Evolutionary conservation across 805 yeast species (phyloP).

Genomic region (Hagleromyces aurorensis): DNA sequence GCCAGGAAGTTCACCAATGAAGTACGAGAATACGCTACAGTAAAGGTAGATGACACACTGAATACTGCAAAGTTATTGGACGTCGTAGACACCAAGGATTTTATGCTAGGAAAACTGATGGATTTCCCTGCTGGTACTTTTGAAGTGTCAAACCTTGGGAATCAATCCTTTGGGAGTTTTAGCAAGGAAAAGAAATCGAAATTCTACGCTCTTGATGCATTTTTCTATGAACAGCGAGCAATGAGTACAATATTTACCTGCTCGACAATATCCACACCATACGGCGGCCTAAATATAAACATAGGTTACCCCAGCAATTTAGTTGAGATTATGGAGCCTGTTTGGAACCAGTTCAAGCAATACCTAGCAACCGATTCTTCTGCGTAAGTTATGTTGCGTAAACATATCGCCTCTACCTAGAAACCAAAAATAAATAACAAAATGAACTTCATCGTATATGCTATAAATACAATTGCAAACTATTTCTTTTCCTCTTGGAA

Average conservation of each 20-base stretch:
- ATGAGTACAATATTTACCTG: slow-evolving; percentile 19
- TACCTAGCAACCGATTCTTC: background rate
- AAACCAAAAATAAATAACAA: too few relatives aligned
- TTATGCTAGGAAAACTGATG: slow-evolving; percentile 13
- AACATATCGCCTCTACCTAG: too few relatives aligned
- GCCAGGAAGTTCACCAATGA: slow-evolving; percentile 9
- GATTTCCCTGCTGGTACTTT: slow-evolving; percentile 19
- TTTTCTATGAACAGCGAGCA: slow-evolving; percentile 26
- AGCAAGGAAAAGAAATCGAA: slow-evolving; percentile 2
- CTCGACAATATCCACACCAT: slow-evolving; percentile 16
- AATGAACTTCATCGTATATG: too few relatives aligned
- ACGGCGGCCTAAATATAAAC: slow-evolving; percentile 22
- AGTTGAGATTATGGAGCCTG: too few relatives aligned
- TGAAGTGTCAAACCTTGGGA: slow-evolving; percentile 27
- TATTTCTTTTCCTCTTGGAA: too few relatives aligned
- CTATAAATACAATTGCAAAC: too few relatives aligned
- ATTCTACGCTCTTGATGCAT: slow-evolving; percentile 17
- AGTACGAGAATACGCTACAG: slow-evolving; percentile 3
- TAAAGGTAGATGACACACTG: slow-evolving; percentile 10
- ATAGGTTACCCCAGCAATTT: slow-evolving; percentile 18
- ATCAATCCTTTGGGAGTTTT: slow-evolving; percentile 13
- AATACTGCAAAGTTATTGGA: slow-evolving; percentile 20
- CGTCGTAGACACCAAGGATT: slow-evolving; percentile 13
- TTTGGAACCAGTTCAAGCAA: background rate
- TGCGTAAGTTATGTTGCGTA: background rate